A percentile compares a stretch with the other conserved stretches of the same genome.
Evolutionary conservation across 805 yeast genomes (phyloP).

Genomic region (Pichia eremophila): DNA sequence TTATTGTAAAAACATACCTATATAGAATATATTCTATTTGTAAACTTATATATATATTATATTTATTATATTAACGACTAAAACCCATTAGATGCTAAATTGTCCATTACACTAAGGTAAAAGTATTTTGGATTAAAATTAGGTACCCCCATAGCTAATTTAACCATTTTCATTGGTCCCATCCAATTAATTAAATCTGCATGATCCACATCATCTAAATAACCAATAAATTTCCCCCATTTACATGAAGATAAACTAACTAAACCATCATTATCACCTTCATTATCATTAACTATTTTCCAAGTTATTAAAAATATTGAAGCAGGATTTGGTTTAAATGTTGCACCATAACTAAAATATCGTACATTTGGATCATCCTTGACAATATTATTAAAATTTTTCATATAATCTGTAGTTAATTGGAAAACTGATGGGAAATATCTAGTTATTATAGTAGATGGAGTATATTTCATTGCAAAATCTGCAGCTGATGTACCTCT

Average conservation of each 20-base stretch:
- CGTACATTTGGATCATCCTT: slow-evolving; percentile 50
- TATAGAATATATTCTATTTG: too few species aligned
- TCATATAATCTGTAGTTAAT: slow-evolving; percentile 48
- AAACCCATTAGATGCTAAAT: slow-evolving; percentile 50
- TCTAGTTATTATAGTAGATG: slow-evolving; percentile 10
- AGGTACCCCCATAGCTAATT: slow-evolving; percentile 21
- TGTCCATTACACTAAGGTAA: slow-evolving; percentile 59
- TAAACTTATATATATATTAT: neutral
- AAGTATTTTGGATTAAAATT: slow-evolving; percentile 57
- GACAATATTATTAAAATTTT: slow-evolving; percentile 43
- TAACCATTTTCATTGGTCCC: slow-evolving; percentile 35
- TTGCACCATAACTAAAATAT: slow-evolving; percentile 81
- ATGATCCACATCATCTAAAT: slow-evolving; percentile 72
- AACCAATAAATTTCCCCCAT: slow-evolving; percentile 83
- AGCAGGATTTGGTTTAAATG: slow-evolving; percentile 51
- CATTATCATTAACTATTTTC: slow-evolving; percentile 41
- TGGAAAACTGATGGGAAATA: slow-evolving; percentile 44
- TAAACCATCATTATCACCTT: slow-evolving; percentile 74
- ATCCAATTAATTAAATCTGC: slow-evolving; percentile 82
- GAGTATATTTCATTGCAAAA: slow-evolving; percentile 33
- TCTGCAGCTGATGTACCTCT: slow-evolving; percentile 81
- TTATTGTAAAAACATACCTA: slow-evolving; percentile 10
- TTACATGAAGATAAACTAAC: slow-evolving; percentile 68
- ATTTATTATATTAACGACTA: neutral
- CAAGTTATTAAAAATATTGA: slow-evolving; percentile 58